phyloP scores from a whole-genome alignment of 331 rosid genomes.

The Quercus tomentella region DNA sequence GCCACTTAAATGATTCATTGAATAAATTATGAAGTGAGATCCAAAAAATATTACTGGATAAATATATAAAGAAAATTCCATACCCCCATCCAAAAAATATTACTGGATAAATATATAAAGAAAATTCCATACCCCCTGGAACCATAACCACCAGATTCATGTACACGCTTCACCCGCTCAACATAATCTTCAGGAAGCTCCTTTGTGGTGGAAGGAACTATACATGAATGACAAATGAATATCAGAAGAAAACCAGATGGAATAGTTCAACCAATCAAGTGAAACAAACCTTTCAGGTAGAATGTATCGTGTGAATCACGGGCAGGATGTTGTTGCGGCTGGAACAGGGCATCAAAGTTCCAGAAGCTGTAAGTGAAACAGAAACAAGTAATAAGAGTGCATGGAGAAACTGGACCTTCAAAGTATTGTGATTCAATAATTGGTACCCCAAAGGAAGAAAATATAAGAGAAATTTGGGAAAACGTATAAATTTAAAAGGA shows the following conservation, averaged over 20 bases:
- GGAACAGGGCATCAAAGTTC: constrained; percentile 94
- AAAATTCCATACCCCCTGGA: constrained; percentile 73
- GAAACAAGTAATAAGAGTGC: neutral
- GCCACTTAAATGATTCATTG: constrained; percentile 1
- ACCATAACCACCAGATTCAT: constrained; percentile 87
- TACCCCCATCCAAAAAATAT: neutral
- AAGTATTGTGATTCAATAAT: neutral
- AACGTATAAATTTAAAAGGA: neutral
- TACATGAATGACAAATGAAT: constrained; percentile 13
- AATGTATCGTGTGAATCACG: constrained; percentile 95
- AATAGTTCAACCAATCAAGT: constrained; percentile 9
- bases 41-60: neutral
- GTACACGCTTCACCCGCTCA: constrained; percentile 76
- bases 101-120: constrained; percentile 4
- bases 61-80: no score
- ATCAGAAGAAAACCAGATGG: constrained; percentile 20
- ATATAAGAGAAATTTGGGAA: neutral
- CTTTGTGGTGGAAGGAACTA: constrained; percentile 83
- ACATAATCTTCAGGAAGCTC: constrained; percentile 90
- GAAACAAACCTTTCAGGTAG: constrained; percentile 53
- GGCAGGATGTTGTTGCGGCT: constrained; percentile 98
- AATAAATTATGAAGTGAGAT: neutral
- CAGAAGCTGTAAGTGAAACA: constrained; percentile 70
- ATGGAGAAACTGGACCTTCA: neutral
- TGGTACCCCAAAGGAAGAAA: neutral